Percentiles rank a stretch among this genome's conserved stretches.
Evolutionary conservation across 768 basidiomycete species (phyloP).

Genomic region (Auriscalpium vulgare): DNA sequence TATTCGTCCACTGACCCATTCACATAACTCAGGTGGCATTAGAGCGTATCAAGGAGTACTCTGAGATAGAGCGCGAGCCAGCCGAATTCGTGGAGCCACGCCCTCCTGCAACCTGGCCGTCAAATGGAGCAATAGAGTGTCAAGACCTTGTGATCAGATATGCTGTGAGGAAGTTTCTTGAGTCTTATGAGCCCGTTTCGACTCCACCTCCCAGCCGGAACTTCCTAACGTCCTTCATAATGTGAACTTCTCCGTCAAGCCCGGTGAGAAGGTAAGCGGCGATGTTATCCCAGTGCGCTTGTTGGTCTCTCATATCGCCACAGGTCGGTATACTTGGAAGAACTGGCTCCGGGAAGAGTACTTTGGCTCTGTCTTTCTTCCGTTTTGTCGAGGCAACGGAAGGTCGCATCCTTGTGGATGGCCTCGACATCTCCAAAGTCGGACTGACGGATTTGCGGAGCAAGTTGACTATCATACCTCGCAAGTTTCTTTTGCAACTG

Average conservation of each 20-base stretch:
- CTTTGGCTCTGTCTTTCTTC: constrained; percentile 80
- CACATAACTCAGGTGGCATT: constrained; percentile 54
- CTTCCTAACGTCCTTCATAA: constrained; percentile 80
- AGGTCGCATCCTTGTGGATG: constrained; percentile 70
- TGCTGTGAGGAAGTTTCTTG: constrained; percentile 42
- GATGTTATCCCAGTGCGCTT: not conserved
- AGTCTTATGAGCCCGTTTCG: not conserved
- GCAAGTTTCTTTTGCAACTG: constrained; percentile 30
- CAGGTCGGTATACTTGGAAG: constrained; percentile 67
- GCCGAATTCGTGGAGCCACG: constrained; percentile 82
- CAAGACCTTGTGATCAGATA: constrained; percentile 73
- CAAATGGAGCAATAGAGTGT: constrained; percentile 57
- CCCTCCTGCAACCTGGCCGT: constrained; percentile 77
- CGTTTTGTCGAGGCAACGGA: constrained; percentile 82
- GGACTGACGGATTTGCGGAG: constrained; percentile 79
- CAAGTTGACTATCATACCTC: constrained; percentile 68
- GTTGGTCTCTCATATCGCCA: not conserved
- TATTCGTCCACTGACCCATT: not conserved
- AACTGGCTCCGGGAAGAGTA: constrained; percentile 68
- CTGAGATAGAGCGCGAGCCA: constrained; percentile 68
- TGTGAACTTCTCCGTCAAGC: constrained; percentile 62
- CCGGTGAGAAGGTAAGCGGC: constrained; percentile 63
- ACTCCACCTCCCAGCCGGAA: constrained; percentile 49
- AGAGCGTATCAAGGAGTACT: constrained; percentile 89
- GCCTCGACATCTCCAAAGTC: constrained; percentile 68